Evolutionary conservation across 2,329 filamentous ascomycete species (phyloP), one percentile per base, ranked within the genome.

Genomic region (Coccinonectria pachysandricola): DNA sequence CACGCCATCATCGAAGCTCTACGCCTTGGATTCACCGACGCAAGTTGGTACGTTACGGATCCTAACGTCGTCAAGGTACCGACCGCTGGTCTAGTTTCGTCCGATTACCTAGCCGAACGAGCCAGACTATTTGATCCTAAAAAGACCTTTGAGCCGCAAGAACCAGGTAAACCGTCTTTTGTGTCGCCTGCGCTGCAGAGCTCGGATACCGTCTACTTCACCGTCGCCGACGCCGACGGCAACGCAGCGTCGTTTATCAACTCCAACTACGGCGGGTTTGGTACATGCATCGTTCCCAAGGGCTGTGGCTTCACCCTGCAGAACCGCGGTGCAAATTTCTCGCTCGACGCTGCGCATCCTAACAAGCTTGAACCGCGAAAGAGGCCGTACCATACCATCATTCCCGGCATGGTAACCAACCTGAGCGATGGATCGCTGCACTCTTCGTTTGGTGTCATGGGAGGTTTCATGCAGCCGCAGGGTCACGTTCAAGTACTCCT

Each of bases 221-320:
- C 79, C 30, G 80, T 80, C 8, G 80, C 86, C 0, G 91, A 96
- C 58, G 56, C 64, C 2, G 62, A 75, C 16, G 91, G 91, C 28
- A 96, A 96, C 55, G 88, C 81, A 17, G 87, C 91, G 27, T 91
- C 81, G 12, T 95, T 96, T 60, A 96, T 96, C 62, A 96, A 94
- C 67, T 87, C 79, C 56, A 92, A 88, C 64, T 96, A 87, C 57
- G 77, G 70, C 29, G 85, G 84, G 1, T 88, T 96, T 53, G 91
- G 91, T 27, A 91, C 85, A 0, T 68, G 64, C 40, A 93, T 96
- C 49, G 75, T 98, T 26, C 88, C 91, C 12, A 60, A 65, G 21
- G 83, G 79, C 6, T 93, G 85, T 52, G 88, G 88, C 6, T 96
- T 96, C 60, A 88, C 84, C 1, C 69, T 98, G 12, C 91, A 98